Evolutionary conservation across 345 rosid species (phyloP).

Genomic region (Zanthoxylum bungeanum): DNA sequence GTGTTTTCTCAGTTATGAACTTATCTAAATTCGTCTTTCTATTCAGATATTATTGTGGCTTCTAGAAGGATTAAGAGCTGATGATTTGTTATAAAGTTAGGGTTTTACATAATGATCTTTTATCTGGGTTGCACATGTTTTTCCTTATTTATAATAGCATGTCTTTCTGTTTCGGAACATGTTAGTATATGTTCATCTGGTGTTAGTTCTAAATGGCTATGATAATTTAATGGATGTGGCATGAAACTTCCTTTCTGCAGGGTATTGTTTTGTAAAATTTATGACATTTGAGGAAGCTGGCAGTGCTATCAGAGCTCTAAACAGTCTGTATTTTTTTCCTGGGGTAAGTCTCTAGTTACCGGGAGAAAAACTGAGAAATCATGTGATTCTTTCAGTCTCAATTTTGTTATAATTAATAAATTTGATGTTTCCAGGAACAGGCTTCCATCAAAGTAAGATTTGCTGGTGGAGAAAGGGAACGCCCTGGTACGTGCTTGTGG

Average conservation of each 20-base stretch:
- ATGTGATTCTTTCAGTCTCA: constrained; percentile 2
- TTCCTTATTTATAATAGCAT: background rate
- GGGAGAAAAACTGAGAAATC: background rate
- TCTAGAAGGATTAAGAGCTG: background rate
- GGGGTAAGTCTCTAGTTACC: constrained; percentile 55
- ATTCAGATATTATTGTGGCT: background rate
- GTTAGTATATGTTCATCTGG: background rate
- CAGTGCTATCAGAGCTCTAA: constrained; percentile 67
- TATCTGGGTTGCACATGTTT: background rate
- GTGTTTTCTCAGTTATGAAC: background rate
- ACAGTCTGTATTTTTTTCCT: constrained; percentile 58
- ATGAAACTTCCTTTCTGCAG: constrained; percentile 36
- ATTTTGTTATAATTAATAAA: constrained; percentile 5
- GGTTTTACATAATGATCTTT: background rate
- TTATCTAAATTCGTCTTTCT: background rate
- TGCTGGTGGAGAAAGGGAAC: constrained; percentile 76
- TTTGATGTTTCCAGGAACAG: constrained; percentile 42
- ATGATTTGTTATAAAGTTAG: background rate
- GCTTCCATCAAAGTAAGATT: constrained; percentile 61
- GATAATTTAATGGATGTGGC: background rate
- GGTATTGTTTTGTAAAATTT: constrained; percentile 86
- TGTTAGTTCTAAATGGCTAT: background rate
- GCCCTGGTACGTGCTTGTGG: constrained; percentile 37
- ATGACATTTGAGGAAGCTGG: constrained; percentile 61
- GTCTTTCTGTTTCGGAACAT: background rate